phyloP scores from a whole-genome alignment of 1,139 yeast species.

The Arxiozyma slooffiae region DNA sequence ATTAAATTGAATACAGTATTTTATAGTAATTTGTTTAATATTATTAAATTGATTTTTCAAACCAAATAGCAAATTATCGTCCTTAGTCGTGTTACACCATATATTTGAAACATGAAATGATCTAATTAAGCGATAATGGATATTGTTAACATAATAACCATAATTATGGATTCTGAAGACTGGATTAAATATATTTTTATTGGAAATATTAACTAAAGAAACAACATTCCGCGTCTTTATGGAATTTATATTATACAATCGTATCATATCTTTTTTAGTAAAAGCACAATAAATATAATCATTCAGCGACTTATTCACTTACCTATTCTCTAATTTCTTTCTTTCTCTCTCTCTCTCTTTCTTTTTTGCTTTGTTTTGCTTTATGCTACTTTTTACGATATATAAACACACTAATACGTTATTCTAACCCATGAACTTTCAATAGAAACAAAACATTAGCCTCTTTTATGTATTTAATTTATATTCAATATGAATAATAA shows the following conservation, averaged over 20 bases:
- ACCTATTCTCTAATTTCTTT: background rate
- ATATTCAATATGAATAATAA: too few species aligned
- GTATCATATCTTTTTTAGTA: background rate
- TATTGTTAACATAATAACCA: background rate
- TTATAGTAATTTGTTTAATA: background rate
- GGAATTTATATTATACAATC: background rate
- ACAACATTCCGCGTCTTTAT: background rate
- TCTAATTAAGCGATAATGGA: background rate
- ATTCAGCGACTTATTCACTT: background rate
- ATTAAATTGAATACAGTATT: slow-evolving; percentile 1
- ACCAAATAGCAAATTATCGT: background rate
- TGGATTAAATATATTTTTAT: background rate
- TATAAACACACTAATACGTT: background rate
- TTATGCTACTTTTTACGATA: background rate
- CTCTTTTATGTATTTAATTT: too few species aligned
- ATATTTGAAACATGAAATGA: background rate
- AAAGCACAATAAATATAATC: background rate
- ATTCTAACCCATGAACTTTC: background rate
- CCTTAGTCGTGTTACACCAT: background rate
- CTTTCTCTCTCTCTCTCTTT: too few species aligned
- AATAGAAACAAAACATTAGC: background rate
- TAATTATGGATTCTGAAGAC: background rate
- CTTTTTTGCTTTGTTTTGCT: too few species aligned
- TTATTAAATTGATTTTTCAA: background rate
- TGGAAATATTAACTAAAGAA: background rate